phyloP scores from a whole-genome alignment of 805 yeast species.

The Ogataea pilisensis region DNA sequence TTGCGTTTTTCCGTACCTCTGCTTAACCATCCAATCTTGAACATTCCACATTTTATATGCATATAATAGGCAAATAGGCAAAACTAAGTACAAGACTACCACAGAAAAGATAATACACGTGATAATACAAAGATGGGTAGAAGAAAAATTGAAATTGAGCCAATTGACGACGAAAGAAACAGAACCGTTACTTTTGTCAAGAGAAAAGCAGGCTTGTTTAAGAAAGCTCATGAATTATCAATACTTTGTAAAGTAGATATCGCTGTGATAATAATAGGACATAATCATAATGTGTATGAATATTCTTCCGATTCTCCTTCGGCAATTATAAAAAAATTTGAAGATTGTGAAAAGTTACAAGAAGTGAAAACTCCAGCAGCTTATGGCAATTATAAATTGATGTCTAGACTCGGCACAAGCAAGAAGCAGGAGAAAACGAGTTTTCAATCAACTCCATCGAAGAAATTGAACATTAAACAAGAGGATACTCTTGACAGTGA shows the following conservation, averaged over 20 bases:
- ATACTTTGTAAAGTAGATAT: conserved; percentile 90
- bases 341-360: conserved; percentile 32
- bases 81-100: too few species aligned
- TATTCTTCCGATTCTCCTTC: conserved; percentile 68
- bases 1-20: too few species aligned
- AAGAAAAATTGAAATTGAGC: conserved; percentile 91
- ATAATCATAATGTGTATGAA: conserved; percentile 79
- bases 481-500: conserved; percentile 3
- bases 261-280: conserved; percentile 83
- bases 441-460: background rate
- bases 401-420: conserved; percentile 23
- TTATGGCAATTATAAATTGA: conserved; percentile 55
- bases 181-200: conserved; percentile 84
- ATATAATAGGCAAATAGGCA: too few species aligned
- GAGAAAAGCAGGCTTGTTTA: conserved; percentile 90
- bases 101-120: too few species aligned
- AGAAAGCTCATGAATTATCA: conserved; percentile 80
- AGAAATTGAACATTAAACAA: background rate
- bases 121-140: conserved; percentile 90
- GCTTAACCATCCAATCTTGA: too few species aligned
- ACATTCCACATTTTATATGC: too few species aligned
- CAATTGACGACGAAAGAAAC: conserved; percentile 86
- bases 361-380: conserved; percentile 64
- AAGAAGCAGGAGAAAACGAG: conserved; percentile 8
- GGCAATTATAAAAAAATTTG: conserved; percentile 41